phyloP scores from a whole-genome alignment of 257 asterid genomes.

The Nicotiana tabacum region DNA sequence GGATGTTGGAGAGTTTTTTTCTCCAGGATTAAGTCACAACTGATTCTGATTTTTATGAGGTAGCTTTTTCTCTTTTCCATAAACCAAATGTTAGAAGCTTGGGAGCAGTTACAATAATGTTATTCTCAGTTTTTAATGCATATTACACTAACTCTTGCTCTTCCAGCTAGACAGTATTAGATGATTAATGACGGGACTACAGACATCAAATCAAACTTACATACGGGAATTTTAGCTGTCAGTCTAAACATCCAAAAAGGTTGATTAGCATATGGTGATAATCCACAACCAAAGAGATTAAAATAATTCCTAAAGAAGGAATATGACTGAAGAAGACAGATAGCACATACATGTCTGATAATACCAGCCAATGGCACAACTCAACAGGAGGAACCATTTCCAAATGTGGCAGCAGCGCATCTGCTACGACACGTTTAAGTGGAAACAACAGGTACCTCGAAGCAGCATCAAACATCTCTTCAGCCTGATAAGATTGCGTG shows the following conservation, averaged over 20 bases:
- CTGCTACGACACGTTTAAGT: constrained; percentile 96
- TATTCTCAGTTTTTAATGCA: not conserved
- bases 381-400: constrained; percentile 83
- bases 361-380: constrained; percentile 80
- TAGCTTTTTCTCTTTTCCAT: not conserved
- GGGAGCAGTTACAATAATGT: not conserved
- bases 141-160: not conserved
- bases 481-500: constrained; percentile 46
- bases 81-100: not conserved
- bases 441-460: constrained; percentile 93
- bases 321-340: constrained; percentile 7
- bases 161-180: not conserved
- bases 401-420: constrained; percentile 73
- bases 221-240: not conserved
- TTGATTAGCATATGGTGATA: not conserved
- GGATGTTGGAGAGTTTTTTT: not conserved
- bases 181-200: not conserved
- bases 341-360: constrained; percentile 76
- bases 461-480: constrained; percentile 91
- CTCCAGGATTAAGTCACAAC: not conserved
- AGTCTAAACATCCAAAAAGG: not conserved
- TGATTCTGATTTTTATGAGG: not conserved
- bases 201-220: not conserved
- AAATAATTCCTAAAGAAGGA: not conserved
- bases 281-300: not conserved